phyloP scores from a whole-genome alignment of 768 basidiomycete genomes.

The Pulveroboletus sp. region DNA sequence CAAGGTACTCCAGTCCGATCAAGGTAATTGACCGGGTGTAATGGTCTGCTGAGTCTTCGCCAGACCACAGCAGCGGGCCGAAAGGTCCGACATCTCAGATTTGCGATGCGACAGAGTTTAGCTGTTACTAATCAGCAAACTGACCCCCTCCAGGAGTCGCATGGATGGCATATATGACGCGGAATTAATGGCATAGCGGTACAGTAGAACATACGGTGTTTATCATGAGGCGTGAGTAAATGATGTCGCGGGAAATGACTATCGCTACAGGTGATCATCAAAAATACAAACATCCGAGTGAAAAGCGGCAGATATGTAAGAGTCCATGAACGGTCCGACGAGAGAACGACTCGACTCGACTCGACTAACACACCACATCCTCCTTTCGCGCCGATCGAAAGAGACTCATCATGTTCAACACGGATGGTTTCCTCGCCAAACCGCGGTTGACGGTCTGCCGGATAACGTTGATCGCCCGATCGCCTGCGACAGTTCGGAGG shows the following conservation, averaged over 20 bases:
- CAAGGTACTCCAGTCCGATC: no score
- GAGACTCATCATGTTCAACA: conserved; percentile 29
- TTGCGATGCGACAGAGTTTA: no score
- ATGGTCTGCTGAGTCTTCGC: no score
- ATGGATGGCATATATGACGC: no score
- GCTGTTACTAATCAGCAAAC: no score
- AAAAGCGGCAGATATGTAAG: background rate
- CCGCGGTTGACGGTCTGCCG: conserved; percentile 5
- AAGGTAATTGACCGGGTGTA: no score
- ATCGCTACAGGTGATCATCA: background rate
- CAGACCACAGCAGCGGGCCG: no score
- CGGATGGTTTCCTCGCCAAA: conserved; percentile 18
- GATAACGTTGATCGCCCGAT: conserved; percentile 7
- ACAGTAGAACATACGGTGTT: background rate
- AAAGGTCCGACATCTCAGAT: no score
- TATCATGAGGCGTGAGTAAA: background rate
- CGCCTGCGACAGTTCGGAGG: background rate
- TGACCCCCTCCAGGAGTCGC: no score
- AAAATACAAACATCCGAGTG: background rate
- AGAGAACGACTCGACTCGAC: no score
- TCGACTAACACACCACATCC: conserved; percentile 2
- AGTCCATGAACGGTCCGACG: no score
- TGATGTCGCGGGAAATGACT: background rate
- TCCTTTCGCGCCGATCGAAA: conserved; percentile 29
- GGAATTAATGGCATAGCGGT: background rate